Base-by-base conservation (phyloP, 2,329 filamentous ascomycete species). In the Lasiodiplodia theobromae region DNA sequence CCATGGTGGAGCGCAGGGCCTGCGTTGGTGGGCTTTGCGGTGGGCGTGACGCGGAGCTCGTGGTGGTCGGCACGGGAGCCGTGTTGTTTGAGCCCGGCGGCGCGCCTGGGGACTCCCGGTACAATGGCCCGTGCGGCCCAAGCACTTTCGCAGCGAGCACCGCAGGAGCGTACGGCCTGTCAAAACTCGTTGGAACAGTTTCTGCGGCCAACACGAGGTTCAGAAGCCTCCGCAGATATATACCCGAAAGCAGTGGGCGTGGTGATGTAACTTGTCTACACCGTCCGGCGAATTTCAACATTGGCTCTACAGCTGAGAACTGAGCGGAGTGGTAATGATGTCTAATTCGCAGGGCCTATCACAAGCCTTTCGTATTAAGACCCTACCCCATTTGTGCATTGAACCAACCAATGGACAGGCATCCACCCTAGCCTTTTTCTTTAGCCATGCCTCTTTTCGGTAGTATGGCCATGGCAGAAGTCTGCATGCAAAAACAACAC, bases 71-170 rank as follows among this genome's bases (percentile, higher is more conserved):
- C 38, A 21, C 52, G 53, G 65, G 40, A 56, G 65, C 51, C 47
- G 60, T 64, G 60, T 64, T 64, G 56, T 58, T 67, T 67, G 34
- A 67, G 64, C 51, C 44, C 60, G 44, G 28, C 44, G 23, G 28
- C 47, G 60, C 44, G 60, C 52, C 60, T 64, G 47, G 44, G 60
- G 47, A 52, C 44, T 47, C 57, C n/a, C 10, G 11, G 34, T 38
- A 34, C 2, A 23, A 40, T 11, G 60, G 60, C 21, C 60, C 60
- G 60, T 64, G 60, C 58, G 54, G 31, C 34, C 23, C 44, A 56
- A 18, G 52, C 52, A 62, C n/a, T 62, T 49, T 14, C 23, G 16
- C 34, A 18, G 57, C 57, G 23, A 40, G 57, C 58, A 21, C 44
- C 44, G 7, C 44, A 21, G 44, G 21, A 47, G 44, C 44, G n/a